Percentiles rank a stretch among this genome's conserved stretches.
Conservation (phyloP, 495 filamentous ascomycete genomes). For the Penicillium fimorum region DNA sequence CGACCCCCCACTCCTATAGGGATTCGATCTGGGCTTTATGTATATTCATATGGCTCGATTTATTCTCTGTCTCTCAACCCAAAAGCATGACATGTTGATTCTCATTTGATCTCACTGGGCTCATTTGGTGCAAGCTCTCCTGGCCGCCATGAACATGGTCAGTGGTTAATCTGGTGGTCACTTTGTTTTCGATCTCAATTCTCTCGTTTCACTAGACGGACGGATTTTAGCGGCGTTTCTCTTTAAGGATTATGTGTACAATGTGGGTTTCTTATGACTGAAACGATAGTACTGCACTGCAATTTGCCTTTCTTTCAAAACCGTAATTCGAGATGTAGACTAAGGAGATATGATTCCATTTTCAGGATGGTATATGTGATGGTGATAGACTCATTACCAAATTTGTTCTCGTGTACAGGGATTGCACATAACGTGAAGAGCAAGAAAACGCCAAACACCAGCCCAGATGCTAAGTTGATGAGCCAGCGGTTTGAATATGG, state of each 20-base stretch:
- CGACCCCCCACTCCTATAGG: not conserved
- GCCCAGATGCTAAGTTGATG: conserved; percentile 30
- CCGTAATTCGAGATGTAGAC: not conserved
- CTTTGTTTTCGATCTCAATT: not conserved
- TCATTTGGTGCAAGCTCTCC: conserved; percentile 2
- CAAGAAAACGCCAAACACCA: conserved; percentile 31
- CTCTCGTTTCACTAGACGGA: conserved; percentile 16
- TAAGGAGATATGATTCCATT: not conserved
- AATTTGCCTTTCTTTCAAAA: not conserved
- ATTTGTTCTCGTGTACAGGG: conserved; percentile 13
- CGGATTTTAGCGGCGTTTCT: conserved; percentile 18
- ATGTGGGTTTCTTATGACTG: conserved; percentile 25
- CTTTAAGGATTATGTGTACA: conserved; percentile 21
- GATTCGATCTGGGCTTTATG: not conserved
- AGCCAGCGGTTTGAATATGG: conserved; percentile 12
- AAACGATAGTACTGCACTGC: conserved; percentile 19
- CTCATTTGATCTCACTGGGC: conserved; percentile 7
- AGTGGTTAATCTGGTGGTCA: conserved; percentile 12
- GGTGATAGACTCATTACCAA: conserved; percentile 11
- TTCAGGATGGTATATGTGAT: conserved; percentile 4
- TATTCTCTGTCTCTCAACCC: not conserved
- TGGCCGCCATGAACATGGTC: conserved; percentile 33
- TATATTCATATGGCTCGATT: not conserved
- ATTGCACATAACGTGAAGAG: conserved; percentile 20
- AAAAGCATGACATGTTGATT: conserved; percentile 22